Evolutionary conservation across 208 protist genomes (phyloP).

Genomic region (Blastocrithidia nonstop): DNA sequence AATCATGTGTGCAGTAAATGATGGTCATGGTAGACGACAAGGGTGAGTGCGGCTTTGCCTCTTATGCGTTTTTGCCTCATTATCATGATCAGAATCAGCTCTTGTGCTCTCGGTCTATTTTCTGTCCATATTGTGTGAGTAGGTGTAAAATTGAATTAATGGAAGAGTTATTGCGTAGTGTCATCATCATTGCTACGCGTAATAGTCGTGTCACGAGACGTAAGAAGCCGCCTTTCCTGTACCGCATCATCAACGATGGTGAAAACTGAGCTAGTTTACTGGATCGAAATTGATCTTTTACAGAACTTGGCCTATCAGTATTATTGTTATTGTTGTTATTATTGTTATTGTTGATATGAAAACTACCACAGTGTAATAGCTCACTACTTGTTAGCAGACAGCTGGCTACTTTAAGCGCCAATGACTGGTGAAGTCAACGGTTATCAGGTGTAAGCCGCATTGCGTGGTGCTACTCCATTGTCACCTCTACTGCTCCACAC

Average conservation of each 20-base stretch:
- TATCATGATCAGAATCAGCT: slow-evolving; percentile 17
- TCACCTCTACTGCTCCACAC: too few species aligned
- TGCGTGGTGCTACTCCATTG: slow-evolving; percentile 7
- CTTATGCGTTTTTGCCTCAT: slow-evolving; percentile 13
- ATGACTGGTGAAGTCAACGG: slow-evolving; percentile 51
- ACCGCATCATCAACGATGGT: too few species aligned
- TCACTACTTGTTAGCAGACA: slow-evolving; percentile 19
- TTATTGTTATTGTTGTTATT: slow-evolving; percentile 5
- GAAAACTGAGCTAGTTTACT: slow-evolving; percentile 1
- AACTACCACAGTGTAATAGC: slow-evolving; percentile 2
- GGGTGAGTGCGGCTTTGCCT: slow-evolving; percentile 42
- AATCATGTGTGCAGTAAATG: slow-evolving; percentile 33
- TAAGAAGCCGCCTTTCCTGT: slow-evolving; percentile 41
- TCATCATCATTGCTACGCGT: slow-evolving; percentile 43
- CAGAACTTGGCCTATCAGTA: background rate
- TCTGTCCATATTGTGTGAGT: slow-evolving; percentile 16
- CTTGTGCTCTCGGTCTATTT: slow-evolving; percentile 15
- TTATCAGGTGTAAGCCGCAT: slow-evolving; percentile 35
- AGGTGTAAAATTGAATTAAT: slow-evolving; percentile 26
- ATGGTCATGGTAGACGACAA: slow-evolving; percentile 48
- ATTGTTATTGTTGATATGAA: slow-evolving; percentile 1
- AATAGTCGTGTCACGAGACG: slow-evolving; percentile 71
- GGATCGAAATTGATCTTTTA: background rate
- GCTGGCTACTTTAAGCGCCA: slow-evolving; percentile 50
- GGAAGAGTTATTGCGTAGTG: slow-evolving; percentile 13